Conservation (phyloP, 2,329 filamentous ascomycete genomes). For the Ophiosphaerella herpotricha region DNA sequence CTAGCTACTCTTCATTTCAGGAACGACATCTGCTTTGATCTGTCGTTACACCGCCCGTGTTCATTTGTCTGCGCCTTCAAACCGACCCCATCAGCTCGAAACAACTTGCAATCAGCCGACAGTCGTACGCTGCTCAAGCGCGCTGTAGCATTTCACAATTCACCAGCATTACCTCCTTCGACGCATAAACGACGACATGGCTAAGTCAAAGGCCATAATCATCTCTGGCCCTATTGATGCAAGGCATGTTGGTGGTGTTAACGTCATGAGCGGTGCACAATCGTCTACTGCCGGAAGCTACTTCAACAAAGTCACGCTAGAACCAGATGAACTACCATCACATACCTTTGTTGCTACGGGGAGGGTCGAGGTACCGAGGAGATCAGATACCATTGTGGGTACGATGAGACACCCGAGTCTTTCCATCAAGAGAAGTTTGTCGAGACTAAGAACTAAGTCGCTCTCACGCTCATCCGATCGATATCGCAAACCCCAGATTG, state of each 20-base stretch:
- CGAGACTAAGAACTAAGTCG: slow-evolving; percentile 24
- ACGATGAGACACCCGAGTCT: slow-evolving; percentile 32
- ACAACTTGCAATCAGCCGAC: slow-evolving; percentile 22
- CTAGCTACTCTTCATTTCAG: slow-evolving; percentile 10
- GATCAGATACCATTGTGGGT: slow-evolving; percentile 33
- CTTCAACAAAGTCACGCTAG: slow-evolving; percentile 19
- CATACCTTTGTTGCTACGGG: slow-evolving; percentile 31
- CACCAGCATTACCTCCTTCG: slow-evolving; percentile 5
- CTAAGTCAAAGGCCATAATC: slow-evolving; percentile 26
- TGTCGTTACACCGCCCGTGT: slow-evolving; percentile 8
- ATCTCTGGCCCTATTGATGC: slow-evolving; percentile 42
- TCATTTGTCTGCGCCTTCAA: neutral
- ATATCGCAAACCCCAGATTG: slow-evolving; percentile 5
- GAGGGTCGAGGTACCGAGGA: slow-evolving; percentile 28
- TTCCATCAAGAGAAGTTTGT: slow-evolving; percentile 31
- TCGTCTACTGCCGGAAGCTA: slow-evolving; percentile 24
- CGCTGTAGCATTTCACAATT: slow-evolving; percentile 7
- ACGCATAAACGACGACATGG: slow-evolving; percentile 14
- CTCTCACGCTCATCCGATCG: slow-evolving; percentile 20
- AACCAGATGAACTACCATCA: slow-evolving; percentile 33
- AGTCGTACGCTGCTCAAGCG: slow-evolving; percentile 11
- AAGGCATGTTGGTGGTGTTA: slow-evolving; percentile 39
- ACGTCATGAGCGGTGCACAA: slow-evolving; percentile 24
- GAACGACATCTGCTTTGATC: neutral
- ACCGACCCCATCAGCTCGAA: slow-evolving; percentile 22